Base-by-base conservation (phyloP, 2,329 filamentous ascomycete species). In the Rosellinia necatrix region DNA sequence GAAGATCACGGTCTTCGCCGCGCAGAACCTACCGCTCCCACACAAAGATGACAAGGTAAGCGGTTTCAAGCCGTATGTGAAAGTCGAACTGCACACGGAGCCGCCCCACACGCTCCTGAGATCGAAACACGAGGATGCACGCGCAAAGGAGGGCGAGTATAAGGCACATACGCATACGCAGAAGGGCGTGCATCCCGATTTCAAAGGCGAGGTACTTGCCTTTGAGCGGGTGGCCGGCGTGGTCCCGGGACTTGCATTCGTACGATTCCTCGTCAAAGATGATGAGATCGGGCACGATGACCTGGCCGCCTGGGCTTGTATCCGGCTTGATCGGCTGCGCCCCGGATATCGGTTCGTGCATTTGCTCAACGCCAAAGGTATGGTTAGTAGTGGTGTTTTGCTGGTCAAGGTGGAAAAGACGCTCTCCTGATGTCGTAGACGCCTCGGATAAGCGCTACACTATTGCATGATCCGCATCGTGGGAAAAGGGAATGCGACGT, bases 241-340 rank as follows among this genome's bases (percentile, higher is more conserved):
- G 1, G 79, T 90, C 7, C 84, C 89, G 49, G 83, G 88, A 67
- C 76, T 92, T 59, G 84, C 85, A 25, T 92, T 92, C 75, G 78
- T 91, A 50, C 81, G 89, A 66, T 90, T 97, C 78, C 91, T 96
- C 66, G 80, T 97, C 63, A 89, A 92, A 72, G 91, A 97, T 70
- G 89, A 96, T 64, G 89, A 93, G 72, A 83, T 92, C 63, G 86
- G 87, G 3, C 81, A 82, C 60, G 92, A 97, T 67, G 83, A 88
- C 56, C 73, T 96, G 53, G 88, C 91, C 9, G 91, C 89, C 2
- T 97, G 94, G 94, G 86, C 90, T 1, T 96, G 92, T 68, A 87
- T 96, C 64, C 82, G 92, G 34, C 82, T 97, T 19, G 92, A 97
- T 73, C 82, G 92, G 6, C 72, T 97, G 56, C 84, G 85, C 58